Evolutionary conservation across 2,329 filamentous ascomycete species (phyloP).

Genomic region (Ceratocystis harringtonii): DNA sequence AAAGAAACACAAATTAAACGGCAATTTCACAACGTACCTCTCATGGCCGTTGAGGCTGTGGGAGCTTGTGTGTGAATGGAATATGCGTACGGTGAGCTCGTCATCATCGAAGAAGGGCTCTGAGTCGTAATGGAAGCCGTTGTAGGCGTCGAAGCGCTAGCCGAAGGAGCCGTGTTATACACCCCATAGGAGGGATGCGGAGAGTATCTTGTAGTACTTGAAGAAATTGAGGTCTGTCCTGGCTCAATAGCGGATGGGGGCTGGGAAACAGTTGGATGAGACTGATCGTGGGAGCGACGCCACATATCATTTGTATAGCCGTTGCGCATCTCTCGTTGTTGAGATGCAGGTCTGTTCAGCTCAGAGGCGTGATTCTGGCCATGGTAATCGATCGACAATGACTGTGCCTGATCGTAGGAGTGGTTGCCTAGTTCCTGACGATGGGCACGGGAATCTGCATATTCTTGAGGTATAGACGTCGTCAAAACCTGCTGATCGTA

Average conservation of each 20-base stretch:
- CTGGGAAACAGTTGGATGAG: conserved; percentile 35
- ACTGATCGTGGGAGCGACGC: conserved; percentile 68
- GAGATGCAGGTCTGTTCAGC: conserved; percentile 71
- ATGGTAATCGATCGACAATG: conserved; percentile 65
- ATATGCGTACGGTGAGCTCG: conserved; percentile 51
- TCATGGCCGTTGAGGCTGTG: conserved; percentile 56
- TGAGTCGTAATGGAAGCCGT: conserved; percentile 26
- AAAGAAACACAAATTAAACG: not conserved
- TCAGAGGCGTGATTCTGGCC: conserved; percentile 83
- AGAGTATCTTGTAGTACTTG: conserved; percentile 34
- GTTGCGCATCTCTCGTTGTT: conserved; percentile 62
- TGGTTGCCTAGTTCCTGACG: conserved; percentile 81
- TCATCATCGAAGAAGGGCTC: conserved; percentile 52
- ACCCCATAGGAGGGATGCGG: conserved; percentile 35
- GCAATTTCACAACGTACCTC: conserved; percentile 35
- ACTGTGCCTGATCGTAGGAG: conserved; percentile 71
- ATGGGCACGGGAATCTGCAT: conserved; percentile 31
- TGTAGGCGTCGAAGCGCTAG: conserved; percentile 32
- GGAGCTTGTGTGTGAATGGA: conserved; percentile 56
- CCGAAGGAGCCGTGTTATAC: conserved; percentile 27
- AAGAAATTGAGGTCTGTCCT: conserved; percentile 18
- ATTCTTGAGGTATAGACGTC: conserved; percentile 60
- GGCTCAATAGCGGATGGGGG: conserved; percentile 25
- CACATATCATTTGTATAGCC: conserved; percentile 72
- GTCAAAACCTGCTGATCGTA: conserved; percentile 29